Conservation (phyloP, 1,284 basidiomycete species). For the Flammula alnicola region DNA sequence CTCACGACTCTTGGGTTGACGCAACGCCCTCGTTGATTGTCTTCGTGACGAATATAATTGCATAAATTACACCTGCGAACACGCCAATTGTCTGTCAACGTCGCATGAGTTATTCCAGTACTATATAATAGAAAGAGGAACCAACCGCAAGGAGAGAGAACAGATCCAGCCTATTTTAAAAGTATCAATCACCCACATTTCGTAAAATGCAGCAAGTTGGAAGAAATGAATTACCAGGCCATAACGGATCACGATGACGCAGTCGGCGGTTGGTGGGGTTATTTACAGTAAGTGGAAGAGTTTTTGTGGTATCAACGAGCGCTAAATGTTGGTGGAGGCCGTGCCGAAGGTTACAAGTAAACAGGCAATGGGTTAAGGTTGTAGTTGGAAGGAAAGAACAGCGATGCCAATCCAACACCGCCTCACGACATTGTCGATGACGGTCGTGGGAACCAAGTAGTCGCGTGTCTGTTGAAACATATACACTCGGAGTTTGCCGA, state of each 20-base stretch:
- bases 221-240: neutral
- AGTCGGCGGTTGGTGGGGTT: neutral
- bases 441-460: neutral
- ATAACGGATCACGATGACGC: neutral
- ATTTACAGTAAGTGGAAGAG: neutral
- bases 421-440: neutral
- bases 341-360: neutral
- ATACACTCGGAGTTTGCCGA: no score
- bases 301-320: neutral
- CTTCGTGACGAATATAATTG: constrained; percentile 38
- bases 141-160: constrained; percentile 4
- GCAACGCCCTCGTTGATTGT: constrained; percentile 43
- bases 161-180: constrained; percentile 7
- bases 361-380: neutral
- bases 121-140: neutral
- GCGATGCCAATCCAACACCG: neutral
- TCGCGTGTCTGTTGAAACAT: no score
- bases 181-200: neutral
- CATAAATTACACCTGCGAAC: constrained; percentile 48
- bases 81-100: constrained; percentile 55
- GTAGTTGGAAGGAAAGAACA: neutral
- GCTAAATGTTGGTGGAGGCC: neutral
- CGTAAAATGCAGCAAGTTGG: neutral
- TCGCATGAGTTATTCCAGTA: no score
- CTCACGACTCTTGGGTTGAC: constrained; percentile 54